Percentiles rank a stretch among this genome's conserved stretches.
These are phyloP conservation scores for Leucocoprinus sp. DNA, from an alignment of 768 basidiomycete species.

Conservation along the genomic window DNA sequence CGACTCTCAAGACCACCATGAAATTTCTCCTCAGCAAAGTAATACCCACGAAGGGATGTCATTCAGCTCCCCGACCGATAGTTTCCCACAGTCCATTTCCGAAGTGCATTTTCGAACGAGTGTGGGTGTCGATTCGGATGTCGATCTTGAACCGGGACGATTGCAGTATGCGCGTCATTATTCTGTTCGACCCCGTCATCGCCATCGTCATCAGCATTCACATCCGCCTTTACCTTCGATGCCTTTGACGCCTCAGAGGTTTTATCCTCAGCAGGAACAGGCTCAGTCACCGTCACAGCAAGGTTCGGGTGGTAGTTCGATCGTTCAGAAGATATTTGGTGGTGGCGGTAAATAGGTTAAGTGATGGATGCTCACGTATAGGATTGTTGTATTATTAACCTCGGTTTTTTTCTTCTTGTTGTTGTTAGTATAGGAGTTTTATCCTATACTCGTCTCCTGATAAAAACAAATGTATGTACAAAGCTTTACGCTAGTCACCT, in stretches of 20 bases:
- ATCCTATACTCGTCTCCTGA: no score
- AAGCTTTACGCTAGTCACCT: no score
- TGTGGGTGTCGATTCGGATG: conserved; percentile 17
- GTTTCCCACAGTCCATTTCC: conserved; percentile 47
- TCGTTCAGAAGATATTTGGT: conserved; percentile 9
- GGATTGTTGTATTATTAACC: not conserved
- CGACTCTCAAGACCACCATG: conserved; percentile 2
- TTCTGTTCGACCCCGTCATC: no score
- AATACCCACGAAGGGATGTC: conserved; percentile 17
- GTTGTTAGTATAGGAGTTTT: not conserved
- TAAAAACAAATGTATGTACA: no score
- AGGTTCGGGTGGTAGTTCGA: not conserved
- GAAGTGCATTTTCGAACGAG: conserved; percentile 44
- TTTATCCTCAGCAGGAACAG: conserved; percentile 6
- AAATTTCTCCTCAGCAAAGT: conserved; percentile 6
- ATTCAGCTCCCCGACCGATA: conserved; percentile 49
- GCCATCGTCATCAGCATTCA: no score
- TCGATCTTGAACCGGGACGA: not conserved
- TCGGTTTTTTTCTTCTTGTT: not conserved
- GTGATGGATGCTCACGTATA: no score
- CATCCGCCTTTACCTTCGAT: conserved; percentile 8
- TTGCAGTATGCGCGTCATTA: conserved; percentile 2
- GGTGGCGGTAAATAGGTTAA: not conserved
- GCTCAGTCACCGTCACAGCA: not conserved
- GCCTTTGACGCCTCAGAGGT: conserved; percentile 7